These are phyloP conservation scores for Petasospora fabianii DNA, from an alignment of 1,139 yeast genomes.

Conservation along the genomic window DNA sequence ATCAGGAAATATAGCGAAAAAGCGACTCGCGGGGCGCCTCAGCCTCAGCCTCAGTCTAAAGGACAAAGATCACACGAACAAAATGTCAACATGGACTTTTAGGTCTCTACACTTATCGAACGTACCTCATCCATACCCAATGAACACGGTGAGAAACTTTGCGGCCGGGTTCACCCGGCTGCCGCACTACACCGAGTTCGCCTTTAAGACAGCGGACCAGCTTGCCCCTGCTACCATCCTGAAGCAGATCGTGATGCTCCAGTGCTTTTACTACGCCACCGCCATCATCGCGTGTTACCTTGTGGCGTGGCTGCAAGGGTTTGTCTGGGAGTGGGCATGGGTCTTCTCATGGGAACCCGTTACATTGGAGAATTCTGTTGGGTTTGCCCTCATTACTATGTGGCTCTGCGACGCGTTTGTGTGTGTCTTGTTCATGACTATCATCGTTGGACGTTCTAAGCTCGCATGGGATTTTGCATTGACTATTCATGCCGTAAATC, in stretches of 20 bases:
- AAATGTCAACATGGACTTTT: too few relatives aligned
- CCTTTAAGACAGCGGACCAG: constrained; percentile 11
- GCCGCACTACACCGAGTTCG: constrained; percentile 13
- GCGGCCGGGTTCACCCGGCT: constrained; percentile 13
- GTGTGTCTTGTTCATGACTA: constrained; percentile 77
- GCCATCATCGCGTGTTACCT: constrained; percentile 56
- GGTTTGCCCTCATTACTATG: constrained; percentile 63
- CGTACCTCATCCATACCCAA: too few relatives aligned
- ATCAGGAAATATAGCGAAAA: background rate
- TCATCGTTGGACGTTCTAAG: constrained; percentile 88
- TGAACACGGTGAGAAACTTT: constrained; percentile 8
- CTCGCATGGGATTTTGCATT: constrained; percentile 95
- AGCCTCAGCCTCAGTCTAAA: too few relatives aligned
- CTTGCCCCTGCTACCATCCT: constrained; percentile 39
- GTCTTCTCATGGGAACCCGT: constrained; percentile 81
- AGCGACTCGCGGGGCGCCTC: background rate
- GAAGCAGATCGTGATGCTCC: constrained; percentile 59
- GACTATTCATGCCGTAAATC: constrained; percentile 78
- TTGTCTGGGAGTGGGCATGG: constrained; percentile 60
- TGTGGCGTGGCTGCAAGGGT: constrained; percentile 58
- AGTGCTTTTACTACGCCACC: constrained; percentile 61
- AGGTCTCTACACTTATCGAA: too few relatives aligned
- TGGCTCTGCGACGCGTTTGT: constrained; percentile 80
- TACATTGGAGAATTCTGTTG: constrained; percentile 73
- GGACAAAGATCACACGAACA: too few relatives aligned